Conservation (phyloP, 139 green algal species). For the Dunaliella sp. region DNA sequence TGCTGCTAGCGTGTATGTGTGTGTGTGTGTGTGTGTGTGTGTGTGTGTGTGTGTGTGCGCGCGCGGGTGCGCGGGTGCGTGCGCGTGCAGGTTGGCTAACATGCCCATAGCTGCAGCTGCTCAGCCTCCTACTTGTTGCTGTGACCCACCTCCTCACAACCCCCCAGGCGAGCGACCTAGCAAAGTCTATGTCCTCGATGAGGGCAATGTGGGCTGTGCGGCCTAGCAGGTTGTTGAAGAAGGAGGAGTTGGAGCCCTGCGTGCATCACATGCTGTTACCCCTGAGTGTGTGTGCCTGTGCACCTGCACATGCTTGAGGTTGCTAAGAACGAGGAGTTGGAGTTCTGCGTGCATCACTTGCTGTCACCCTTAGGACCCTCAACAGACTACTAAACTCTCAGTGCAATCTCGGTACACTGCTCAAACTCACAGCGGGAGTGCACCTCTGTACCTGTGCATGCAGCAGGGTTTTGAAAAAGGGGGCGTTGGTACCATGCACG, state of each 20-base stretch:
- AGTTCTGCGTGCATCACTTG: too few species aligned
- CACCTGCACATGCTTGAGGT: too few species aligned
- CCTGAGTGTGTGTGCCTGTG: too few species aligned
- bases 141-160: not conserved
- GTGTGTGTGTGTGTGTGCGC: not conserved
- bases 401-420: too few species aligned
- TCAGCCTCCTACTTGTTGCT: not conserved
- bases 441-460: too few species aligned
- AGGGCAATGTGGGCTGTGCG: slow-evolving; percentile 13
- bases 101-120: not conserved
- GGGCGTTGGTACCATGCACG: too few species aligned
- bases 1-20: not conserved
- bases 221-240: slow-evolving; percentile 2
- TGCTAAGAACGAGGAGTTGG: too few species aligned
- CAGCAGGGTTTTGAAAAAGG: too few species aligned
- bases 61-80: too few species aligned
- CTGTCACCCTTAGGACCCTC: not conserved
- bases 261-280: too few species aligned
- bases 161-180: not conserved
- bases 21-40: not conserved
- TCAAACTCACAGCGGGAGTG: too few species aligned
- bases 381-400: too few species aligned
- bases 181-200: not conserved
- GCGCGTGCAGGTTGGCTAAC: not conserved
- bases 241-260: not conserved